Conservation (phyloP, 2,329 filamentous ascomycete genomes). For the Claviceps paspali region DNA sequence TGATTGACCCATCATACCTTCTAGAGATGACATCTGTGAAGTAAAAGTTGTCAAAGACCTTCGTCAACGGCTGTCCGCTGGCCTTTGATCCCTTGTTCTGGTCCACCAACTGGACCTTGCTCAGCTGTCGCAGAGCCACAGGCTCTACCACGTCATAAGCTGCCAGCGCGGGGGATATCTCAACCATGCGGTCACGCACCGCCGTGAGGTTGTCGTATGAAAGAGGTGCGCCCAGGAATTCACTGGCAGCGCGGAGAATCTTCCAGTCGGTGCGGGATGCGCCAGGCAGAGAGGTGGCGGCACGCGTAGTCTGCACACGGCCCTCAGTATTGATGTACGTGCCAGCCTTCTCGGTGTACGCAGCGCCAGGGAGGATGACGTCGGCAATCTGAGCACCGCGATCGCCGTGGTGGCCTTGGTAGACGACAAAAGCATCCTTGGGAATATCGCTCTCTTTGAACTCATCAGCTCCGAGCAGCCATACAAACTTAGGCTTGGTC, state of each 20-base stretch:
- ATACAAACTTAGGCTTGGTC: conserved; percentile 86
- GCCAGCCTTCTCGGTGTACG: conserved; percentile 91
- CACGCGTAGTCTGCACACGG: conserved; percentile 83
- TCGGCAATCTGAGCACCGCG: conserved; percentile 84
- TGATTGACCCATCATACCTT: conserved; percentile 68
- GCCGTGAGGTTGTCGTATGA: conserved; percentile 87
- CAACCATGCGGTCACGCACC: conserved; percentile 82
- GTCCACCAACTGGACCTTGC: conserved; percentile 90
- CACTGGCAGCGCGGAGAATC: conserved; percentile 83
- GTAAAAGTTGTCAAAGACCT: conserved; percentile 90
- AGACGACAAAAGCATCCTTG: conserved; percentile 90
- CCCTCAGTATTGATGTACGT: conserved; percentile 98
- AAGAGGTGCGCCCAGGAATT: conserved; percentile 75
- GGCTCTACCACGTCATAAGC: conserved; percentile 86
- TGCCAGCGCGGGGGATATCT: conserved; percentile 81
- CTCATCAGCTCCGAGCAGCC: conserved; percentile 93
- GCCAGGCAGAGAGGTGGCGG: conserved; percentile 76
- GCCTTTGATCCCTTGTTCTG: conserved; percentile 79
- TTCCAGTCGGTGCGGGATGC: conserved; percentile 96
- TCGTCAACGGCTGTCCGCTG: conserved; percentile 61
- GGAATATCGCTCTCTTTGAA: conserved; percentile 73
- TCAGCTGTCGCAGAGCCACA: conserved; percentile 55
- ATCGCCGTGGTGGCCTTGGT: conserved; percentile 97
- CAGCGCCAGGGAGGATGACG: conserved; percentile 81
- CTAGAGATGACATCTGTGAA: conserved; percentile 95